These are phyloP conservation scores for Hypoxylon crocopeplum DNA, from an alignment of 495 filamentous ascomycete genomes.

Conservation along the genomic window DNA sequence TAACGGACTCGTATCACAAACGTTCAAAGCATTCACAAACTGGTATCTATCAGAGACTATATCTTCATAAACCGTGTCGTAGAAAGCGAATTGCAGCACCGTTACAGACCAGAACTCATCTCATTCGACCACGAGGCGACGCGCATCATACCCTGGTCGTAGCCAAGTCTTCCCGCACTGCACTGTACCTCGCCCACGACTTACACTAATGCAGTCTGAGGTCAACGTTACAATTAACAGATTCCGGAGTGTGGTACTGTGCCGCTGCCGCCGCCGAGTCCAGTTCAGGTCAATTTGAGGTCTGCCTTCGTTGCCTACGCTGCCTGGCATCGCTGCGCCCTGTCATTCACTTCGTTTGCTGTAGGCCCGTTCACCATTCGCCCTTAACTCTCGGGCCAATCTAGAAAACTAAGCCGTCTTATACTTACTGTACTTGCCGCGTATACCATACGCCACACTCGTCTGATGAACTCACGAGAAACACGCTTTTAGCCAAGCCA, in stretches of 20 bases:
- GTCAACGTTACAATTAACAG: constrained; percentile 42
- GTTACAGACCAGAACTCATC: constrained; percentile 4
- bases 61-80: too few relatives aligned
- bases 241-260: constrained; percentile 20
- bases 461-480: background rate
- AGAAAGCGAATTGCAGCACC: constrained; percentile 14
- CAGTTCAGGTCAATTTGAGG: constrained; percentile 3
- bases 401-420: background rate
- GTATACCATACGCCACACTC: constrained; percentile 1
- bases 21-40: too few relatives aligned
- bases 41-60: too few relatives aligned
- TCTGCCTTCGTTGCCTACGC: background rate
- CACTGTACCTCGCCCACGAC: constrained; percentile 22
- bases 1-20: background rate
- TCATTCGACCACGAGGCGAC: constrained; percentile 38
- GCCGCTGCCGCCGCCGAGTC: constrained; percentile 16
- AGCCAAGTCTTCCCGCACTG: constrained; percentile 22
- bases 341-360: background rate
- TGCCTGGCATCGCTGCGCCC: constrained; percentile 19
- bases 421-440: background rate
- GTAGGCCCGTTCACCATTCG: background rate
- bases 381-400: background rate
- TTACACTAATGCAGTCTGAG: constrained; percentile 35
- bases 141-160: constrained; percentile 34
- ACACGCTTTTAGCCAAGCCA: background rate